A percentile compares a stretch with the other conserved stretches of the same genome.
Conservation (phyloP, 768 basidiomycete species). For the Porphyrellus cyaneotinctus region DNA sequence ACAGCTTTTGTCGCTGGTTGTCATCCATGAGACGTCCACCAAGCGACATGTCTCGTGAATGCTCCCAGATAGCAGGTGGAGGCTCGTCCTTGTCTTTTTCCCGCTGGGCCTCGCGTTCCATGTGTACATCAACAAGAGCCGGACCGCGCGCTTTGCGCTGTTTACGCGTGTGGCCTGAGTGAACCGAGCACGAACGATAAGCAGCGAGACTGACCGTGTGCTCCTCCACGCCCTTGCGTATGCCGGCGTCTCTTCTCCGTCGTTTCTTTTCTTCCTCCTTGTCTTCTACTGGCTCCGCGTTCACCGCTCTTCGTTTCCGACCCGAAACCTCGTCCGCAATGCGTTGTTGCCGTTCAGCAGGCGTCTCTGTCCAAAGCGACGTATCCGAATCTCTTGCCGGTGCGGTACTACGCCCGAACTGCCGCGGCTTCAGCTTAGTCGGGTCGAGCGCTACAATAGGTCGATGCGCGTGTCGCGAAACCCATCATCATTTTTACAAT, state of each 20-base stretch:
- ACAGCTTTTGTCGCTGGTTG: conserved; percentile 65
- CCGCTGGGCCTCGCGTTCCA: conserved; percentile 34
- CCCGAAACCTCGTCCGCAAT: conserved; percentile 95
- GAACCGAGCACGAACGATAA: not conserved
- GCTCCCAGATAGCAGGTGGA: conserved; percentile 82
- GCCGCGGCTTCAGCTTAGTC: conserved; percentile 72
- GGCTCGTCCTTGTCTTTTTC: conserved; percentile 47
- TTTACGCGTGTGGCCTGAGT: not conserved
- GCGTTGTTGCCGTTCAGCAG: conserved; percentile 84
- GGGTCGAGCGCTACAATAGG: conserved; percentile 70
- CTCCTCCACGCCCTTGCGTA: conserved; percentile 69
- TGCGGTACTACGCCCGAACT: conserved; percentile 64
- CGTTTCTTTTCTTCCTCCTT: conserved; percentile 44
- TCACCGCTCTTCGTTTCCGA: conserved; percentile 70
- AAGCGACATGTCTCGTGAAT: conserved; percentile 82
- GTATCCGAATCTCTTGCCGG: conserved; percentile 45
- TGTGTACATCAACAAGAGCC: conserved; percentile 55
- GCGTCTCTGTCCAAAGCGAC: conserved; percentile 96
- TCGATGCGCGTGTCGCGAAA: not conserved
- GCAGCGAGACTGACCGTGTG: conserved; percentile 56
- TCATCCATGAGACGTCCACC: conserved; percentile 91
- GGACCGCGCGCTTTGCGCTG: conserved; percentile 49
- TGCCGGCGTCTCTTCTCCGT: conserved; percentile 61
- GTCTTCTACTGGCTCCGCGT: conserved; percentile 41
- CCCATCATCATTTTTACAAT: not conserved